A percentile compares a stretch with the other conserved stretches of the same genome.
These are phyloP conservation scores for Cordyceps tenuipes DNA, from an alignment of 2,329 filamentous ascomycete species.

Conservation along the genomic window DNA sequence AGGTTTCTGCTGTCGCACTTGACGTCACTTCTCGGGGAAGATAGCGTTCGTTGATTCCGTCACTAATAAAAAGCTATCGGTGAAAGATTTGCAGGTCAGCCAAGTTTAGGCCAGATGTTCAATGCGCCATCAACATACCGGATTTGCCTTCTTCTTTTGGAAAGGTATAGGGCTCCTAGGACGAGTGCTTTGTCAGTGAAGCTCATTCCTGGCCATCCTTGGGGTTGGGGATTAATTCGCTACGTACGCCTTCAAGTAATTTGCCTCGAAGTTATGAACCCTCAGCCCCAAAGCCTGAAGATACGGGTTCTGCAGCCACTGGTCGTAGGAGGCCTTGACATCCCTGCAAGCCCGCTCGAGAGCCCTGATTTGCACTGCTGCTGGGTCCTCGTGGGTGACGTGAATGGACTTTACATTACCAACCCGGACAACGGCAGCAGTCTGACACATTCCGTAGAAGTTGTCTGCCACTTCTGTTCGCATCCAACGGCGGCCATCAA, in stretches of 20 bases:
- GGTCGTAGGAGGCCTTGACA: conserved; percentile 9
- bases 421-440: neutral
- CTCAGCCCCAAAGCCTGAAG: conserved; percentile 1
- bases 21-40: neutral
- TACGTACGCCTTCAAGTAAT: neutral
- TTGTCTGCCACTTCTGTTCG: neutral
- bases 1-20: neutral
- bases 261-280: neutral
- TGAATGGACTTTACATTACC: neutral
- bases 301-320: conserved; percentile 6
- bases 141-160: neutral
- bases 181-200: too few species aligned
- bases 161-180: neutral
- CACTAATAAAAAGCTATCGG: neutral
- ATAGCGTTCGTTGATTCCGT: neutral
- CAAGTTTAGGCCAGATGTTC: neutral
- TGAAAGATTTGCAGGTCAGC: neutral
- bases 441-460: neutral
- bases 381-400: neutral
- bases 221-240: too few species aligned
- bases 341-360: neutral
- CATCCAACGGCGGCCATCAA: neutral
- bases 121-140: neutral
- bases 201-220: too few species aligned
- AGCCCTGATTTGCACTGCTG: neutral